Base-by-base conservation (phyloP, 1,284 basidiomycete species). In the Cryptococcus depauperatus region DNA sequence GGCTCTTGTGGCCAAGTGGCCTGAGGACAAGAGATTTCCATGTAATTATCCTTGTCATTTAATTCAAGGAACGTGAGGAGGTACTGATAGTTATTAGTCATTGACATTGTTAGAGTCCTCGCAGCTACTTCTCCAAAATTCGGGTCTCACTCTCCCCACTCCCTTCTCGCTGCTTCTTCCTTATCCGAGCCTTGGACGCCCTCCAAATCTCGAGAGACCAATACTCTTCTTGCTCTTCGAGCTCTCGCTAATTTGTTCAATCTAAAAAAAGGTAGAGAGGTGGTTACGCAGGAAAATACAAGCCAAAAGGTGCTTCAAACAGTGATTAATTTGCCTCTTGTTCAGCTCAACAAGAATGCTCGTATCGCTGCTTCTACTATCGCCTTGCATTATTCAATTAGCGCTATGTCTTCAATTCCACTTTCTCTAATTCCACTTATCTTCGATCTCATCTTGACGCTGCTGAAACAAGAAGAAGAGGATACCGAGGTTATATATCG, bases 401-500 rank as follows among this genome's bases (percentile, higher is more conserved):
- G 37, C 25, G 38, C 27, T 13, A 4, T 4, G 5, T 42, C 38
- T 40, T 6, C n/a, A 1, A 35, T 46, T 40, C 48, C 48, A 13
- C 1, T 30, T 5, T 27, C 33, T 16, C n/a, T 29, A 4, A 29
- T 29, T 16, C 27, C 29, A 11, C 16, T 29, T 4, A 37, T 48
- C 8, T 40, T 61, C 16, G 47, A 55, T 32, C 45, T 57, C 18
- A 56, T 55, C 37, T 34, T 41, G n/a, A 57, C 84, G 81, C 74
- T 85, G 13, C 68, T 90, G 18, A 69, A 76, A 47, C 74, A 75
- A 35, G 87, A 92, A 67, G 77, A 68, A 34, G 71, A 72, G 14
- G 93, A 98, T 50, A 75, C 80, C 18, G 93, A 98, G 63, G 81
- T 84, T 2, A 77, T 79, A 11, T 97, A 97, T 66, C 81, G 93